Base-by-base conservation (phyloP, 2,329 filamentous ascomycete species). In the Diaporthe aspalathi region DNA sequence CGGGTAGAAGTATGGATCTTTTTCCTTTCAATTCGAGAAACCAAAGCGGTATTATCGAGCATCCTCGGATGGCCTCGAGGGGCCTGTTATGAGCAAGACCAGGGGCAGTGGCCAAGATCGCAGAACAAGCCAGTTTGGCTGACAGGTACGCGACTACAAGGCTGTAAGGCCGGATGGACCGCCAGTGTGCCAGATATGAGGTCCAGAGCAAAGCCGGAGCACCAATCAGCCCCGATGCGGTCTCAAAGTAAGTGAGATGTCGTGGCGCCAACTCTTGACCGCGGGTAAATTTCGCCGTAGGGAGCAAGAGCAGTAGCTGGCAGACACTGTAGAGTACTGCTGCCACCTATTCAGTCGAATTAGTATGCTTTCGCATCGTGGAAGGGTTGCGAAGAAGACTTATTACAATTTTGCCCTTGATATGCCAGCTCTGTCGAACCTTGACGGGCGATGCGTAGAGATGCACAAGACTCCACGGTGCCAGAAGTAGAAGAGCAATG, bases 1-100 rank as follows among this genome's bases (percentile, higher is more conserved):
- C 17, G 3, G 72, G 67, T 35, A 72, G 54, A 20, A 78, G 29
- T 5, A 72, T 54, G 2, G 49, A 12, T 3, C 66, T 54, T 56
- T 80, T 80, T 27, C 67, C 50, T 5, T 62, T 60, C 40, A 68
- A 72, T 43, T 80, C 79, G 2, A 75, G 45, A 1, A 67, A 38
- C 3, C 78, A 38, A 7, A 79, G 38, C 7, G 74, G 53, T 7
- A 71, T n/a, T 6, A 79, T 81, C 66, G 82, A 57, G 12, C 72
- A 32, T 24, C 49, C 40, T 63, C 40, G 20, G 57, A 69, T 9
- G 14, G 35, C 2, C 8, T 47, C 24, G 40, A 56, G 8, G 53
- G 20, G 20, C 70, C 65, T 9, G 50, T 20, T 22, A 32, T 50
- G 43, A 14, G 38, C 22, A 6, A 32, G 8, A 52, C 71, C 49